phyloP scores from a whole-genome alignment of 1,284 basidiomycete genomes.

The Flammula alnicola region DNA sequence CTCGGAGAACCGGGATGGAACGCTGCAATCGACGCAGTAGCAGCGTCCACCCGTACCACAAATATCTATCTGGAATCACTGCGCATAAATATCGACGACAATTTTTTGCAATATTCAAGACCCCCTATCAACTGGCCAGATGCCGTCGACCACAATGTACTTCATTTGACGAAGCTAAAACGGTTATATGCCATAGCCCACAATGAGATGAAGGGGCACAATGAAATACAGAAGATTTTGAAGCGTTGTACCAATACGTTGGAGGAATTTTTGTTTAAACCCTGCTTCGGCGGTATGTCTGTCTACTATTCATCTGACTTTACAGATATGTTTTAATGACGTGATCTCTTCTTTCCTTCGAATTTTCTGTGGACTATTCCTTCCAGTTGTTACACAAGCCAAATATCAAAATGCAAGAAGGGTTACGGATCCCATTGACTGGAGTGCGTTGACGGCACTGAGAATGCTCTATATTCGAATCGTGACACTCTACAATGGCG shows the following conservation, averaged over 20 bases:
- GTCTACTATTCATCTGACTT: too few species aligned
- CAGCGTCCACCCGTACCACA: background rate
- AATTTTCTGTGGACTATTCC: background rate
- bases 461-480: constrained; percentile 1
- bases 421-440: background rate
- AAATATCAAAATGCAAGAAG: background rate
- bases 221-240: background rate
- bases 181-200: too few species aligned
- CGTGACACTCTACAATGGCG: background rate
- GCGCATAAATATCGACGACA: background rate
- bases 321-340: too few species aligned
- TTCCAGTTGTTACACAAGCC: background rate
- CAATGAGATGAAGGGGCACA: constrained; percentile 6
- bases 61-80: constrained; percentile 2
- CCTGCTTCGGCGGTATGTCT: too few species aligned
- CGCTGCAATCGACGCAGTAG: background rate
- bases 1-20: background rate
- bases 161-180: too few species aligned
- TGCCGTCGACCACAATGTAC: too few species aligned
- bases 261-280: constrained; percentile 1
- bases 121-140: too few species aligned
- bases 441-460: background rate
- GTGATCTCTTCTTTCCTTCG: background rate
- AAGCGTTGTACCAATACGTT: constrained; percentile 1
- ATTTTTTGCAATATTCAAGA: too few species aligned